Base-by-base conservation (phyloP, 1,139 yeast species). In the Saccharomyces hybrid region DNA sequence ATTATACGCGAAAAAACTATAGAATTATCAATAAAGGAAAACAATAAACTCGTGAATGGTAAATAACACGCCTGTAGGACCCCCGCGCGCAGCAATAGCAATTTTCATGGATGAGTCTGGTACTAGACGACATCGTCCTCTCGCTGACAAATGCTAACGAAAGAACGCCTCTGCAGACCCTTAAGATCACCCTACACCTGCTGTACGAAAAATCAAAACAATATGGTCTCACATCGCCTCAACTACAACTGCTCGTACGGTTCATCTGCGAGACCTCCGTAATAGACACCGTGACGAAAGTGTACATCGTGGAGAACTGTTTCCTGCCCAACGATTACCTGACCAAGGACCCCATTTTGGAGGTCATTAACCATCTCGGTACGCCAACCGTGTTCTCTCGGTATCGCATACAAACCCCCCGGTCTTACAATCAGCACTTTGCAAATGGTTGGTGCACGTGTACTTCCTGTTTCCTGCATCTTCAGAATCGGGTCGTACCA, bases 391-490 rank as follows among this genome's bases (percentile, higher is more conserved):
- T 55, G 2, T 47, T 48, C 2, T 58, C 56, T 29, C 59, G 58
- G 4, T 59, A 55, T 14, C 64, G 55, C 52, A 54, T 53, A 4
- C 56, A 58, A 29, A 47, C 62, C 0, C 58, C 5, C 53, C 51
- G 28, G 58, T 52, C 4, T 46, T 73, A 0, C 78, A 75, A 55
- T 56, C 62, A 1, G 59, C 64, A 1, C 61, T 77, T 0, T 59
- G 74, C 19, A 65, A 68, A 47, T 77, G 81, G 80, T 57, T 77
- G 21, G 72, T 74, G 3, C 69, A 70, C 2, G 72, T 73, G 0
- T 60, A 52, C 41, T 57, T 64, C 41, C 42, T 65, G n/a, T 48
- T 58, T 12, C 65, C 72, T 0, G 67, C 66, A 53, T 48, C 68
- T 14, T 69, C 65, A n/a, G 68, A 69, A 16, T 9, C 26, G 3